Evolutionary conservation across 352 stramenopile species (phyloP).

Genomic region (Globisporangium lucens): DNA sequence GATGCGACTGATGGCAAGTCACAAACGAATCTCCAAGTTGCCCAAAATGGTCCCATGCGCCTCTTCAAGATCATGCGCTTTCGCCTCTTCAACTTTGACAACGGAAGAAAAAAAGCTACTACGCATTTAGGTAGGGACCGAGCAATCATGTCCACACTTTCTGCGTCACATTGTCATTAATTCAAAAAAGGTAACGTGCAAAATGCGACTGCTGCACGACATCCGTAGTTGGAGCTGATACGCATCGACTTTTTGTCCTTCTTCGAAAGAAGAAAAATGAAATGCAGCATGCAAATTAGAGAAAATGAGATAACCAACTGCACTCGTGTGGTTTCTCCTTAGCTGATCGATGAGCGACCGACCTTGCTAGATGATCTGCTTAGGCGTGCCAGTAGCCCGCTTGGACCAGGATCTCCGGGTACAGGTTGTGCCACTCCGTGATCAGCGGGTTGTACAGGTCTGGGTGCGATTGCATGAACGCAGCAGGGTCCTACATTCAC

Average conservation of each 20-base stretch:
- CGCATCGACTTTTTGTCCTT: neutral
- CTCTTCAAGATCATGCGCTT: neutral
- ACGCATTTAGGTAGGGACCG: neutral
- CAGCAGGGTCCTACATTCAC: conserved; percentile 52
- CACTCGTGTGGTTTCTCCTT: conserved; percentile 1
- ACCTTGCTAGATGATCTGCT: neutral
- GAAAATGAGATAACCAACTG: neutral
- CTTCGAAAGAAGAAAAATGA: neutral
- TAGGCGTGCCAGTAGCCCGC: conserved; percentile 78
- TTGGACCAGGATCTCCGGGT: conserved; percentile 87
- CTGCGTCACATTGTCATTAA: neutral
- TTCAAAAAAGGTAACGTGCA: neutral
- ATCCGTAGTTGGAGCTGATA: neutral
- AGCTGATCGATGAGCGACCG: neutral
- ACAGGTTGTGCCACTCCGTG: conserved; percentile 86
- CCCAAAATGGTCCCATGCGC: neutral
- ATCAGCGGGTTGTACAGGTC: conserved; percentile 82
- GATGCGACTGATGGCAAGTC: neutral
- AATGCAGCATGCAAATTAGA: neutral
- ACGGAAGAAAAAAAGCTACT: neutral
- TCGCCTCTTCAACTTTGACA: neutral
- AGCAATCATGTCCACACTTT: neutral
- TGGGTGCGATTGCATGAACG: conserved; percentile 77
- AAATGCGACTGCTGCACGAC: neutral
- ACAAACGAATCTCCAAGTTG: neutral